phyloP scores from a whole-genome alignment of 768 basidiomycete genomes.

The Leucocoprinus leucothites region DNA sequence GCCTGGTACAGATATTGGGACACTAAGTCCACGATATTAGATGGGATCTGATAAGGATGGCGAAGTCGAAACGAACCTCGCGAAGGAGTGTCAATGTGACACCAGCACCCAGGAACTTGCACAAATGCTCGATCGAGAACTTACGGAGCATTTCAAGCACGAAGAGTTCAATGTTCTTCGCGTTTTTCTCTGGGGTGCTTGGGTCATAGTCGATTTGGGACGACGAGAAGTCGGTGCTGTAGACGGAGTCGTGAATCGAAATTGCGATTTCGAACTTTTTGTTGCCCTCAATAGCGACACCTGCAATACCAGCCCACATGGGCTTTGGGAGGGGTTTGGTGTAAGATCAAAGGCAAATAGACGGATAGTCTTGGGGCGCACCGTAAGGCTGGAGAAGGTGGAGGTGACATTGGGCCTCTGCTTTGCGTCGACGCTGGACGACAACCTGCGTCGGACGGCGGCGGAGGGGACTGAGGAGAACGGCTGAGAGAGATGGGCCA shows the following conservation, averaged over 20 bases:
- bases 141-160: slow-evolving; percentile 64
- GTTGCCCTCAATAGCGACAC: slow-evolving; percentile 54
- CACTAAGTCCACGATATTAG: slow-evolving; percentile 33
- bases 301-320: slow-evolving; percentile 86
- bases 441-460: slow-evolving; percentile 66
- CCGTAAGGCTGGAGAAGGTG: slow-evolving; percentile 63
- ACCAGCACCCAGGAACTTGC: slow-evolving; percentile 86
- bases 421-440: slow-evolving; percentile 43
- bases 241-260: slow-evolving; percentile 83
- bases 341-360: slow-evolving; percentile 16
- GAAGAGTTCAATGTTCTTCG: slow-evolving; percentile 58
- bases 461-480: slow-evolving; percentile 67
- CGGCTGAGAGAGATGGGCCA: slow-evolving; percentile 44
- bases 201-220: slow-evolving; percentile 48
- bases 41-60: slow-evolving; percentile 19
- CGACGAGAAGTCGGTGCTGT: slow-evolving; percentile 76
- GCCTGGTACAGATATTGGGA: slow-evolving; percentile 80
- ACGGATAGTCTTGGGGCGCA: slow-evolving; percentile 31
- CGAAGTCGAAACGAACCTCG: slow-evolving; percentile 43
- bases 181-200: slow-evolving; percentile 51
- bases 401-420: slow-evolving; percentile 52
- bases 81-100: slow-evolving; percentile 68
- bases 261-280: slow-evolving; percentile 69
- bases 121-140: slow-evolving; percentile 73
- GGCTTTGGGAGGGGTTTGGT: slow-evolving; percentile 43